A percentile compares a stretch with the other conserved stretches of the same genome.
Evolutionary conservation across 371 early-diverging fungal genomes (phyloP).

Genomic region (Synchytrium microbalum): DNA sequence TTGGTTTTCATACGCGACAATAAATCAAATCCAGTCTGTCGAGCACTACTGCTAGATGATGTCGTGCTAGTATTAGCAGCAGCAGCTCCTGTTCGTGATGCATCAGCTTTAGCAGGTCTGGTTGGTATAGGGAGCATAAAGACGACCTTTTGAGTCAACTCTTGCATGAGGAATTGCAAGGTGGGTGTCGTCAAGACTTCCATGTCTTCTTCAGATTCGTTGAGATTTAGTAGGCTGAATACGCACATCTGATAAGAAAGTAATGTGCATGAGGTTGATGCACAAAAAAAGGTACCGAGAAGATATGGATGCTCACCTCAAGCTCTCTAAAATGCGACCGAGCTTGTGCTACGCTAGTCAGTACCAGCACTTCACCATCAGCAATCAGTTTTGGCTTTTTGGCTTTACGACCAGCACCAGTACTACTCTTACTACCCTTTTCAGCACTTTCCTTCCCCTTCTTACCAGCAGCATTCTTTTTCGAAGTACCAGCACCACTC

Average conservation of each 20-base stretch:
- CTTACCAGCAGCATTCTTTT: conserved; percentile 3
- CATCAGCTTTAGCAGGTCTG: background rate
- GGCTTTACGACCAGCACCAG: background rate
- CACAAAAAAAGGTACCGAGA: too few species aligned
- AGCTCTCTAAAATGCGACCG: background rate
- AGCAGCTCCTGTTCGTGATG: background rate
- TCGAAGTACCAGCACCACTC: background rate
- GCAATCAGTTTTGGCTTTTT: background rate
- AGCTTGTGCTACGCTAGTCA: background rate
- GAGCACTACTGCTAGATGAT: too few species aligned
- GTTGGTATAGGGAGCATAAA: background rate
- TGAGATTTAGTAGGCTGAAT: background rate
- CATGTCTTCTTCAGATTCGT: background rate
- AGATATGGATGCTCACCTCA: conserved; percentile 4
- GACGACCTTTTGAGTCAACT: background rate
- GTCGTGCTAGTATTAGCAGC: too few species aligned
- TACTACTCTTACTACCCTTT: background rate
- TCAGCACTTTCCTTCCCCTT: background rate
- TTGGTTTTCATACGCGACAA: background rate
- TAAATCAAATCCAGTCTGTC: background rate
- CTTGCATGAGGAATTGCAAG: background rate
- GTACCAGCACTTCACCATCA: background rate
- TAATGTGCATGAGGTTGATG: too few species aligned
- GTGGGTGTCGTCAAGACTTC: background rate
- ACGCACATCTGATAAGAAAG: background rate